phyloP scores from a whole-genome alignment of 2,329 filamentous ascomycete genomes.

The Fusarium abutilonis region DNA sequence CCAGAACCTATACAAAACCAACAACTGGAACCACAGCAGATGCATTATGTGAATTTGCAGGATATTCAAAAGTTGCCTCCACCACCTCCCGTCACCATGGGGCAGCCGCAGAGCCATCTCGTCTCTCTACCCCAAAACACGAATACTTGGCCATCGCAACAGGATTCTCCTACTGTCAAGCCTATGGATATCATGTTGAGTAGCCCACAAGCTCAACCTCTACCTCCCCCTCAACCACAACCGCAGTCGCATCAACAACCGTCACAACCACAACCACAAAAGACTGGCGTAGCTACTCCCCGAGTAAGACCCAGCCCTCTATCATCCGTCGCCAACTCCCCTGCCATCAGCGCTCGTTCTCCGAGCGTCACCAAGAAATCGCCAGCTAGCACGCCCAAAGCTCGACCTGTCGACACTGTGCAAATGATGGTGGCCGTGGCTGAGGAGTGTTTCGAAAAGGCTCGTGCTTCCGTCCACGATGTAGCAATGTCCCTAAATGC shows the following conservation, averaged over 20 bases:
- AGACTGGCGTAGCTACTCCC: conserved; percentile 37
- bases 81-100: conserved; percentile 42
- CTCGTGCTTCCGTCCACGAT: conserved; percentile 64
- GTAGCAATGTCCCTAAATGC: conserved; percentile 52
- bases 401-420: conserved; percentile 60
- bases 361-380: conserved; percentile 56
- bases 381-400: conserved; percentile 54
- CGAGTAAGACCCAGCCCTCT: conserved; percentile 52
- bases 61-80: conserved; percentile 51
- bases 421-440: conserved; percentile 75
- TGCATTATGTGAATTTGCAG: conserved; percentile 53
- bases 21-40: conserved; percentile 39
- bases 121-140: conserved; percentile 25
- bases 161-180: conserved; percentile 38
- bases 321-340: conserved; percentile 55
- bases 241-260: conserved; percentile 20
- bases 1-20: conserved; percentile 32
- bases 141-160: conserved; percentile 25
- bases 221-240: conserved; percentile 19
- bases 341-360: conserved; percentile 53
- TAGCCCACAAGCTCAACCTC: conserved; percentile 26
- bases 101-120: conserved; percentile 34
- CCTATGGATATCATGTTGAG: conserved; percentile 43
- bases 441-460: conserved; percentile 78
- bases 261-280: conserved; percentile 34